phyloP scores from a whole-genome alignment of 1,139 yeast species.

The Taphrina communis region DNA sequence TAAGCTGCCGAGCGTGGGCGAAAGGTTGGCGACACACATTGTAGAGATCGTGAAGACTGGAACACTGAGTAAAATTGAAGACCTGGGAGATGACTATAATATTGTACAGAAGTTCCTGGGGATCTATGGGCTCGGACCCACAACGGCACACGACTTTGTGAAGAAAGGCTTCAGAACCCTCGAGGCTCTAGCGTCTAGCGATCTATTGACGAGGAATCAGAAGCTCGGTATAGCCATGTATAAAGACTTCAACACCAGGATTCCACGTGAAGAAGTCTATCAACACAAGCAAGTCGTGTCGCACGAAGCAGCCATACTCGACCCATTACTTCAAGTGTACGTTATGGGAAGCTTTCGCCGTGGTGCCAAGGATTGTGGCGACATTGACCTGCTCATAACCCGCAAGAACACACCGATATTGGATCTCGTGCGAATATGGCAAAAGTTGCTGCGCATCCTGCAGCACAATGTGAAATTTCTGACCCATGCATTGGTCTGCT shows the following conservation, averaged over 20 bases:
- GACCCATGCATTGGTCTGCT: constrained; percentile 50
- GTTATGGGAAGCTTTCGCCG: constrained; percentile 66
- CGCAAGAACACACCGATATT: constrained; percentile 52
- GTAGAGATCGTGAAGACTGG: constrained; percentile 59
- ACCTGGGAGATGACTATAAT: constrained; percentile 48
- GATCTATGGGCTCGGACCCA: constrained; percentile 63
- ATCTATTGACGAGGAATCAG: constrained; percentile 54
- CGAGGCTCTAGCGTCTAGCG: constrained; percentile 53
- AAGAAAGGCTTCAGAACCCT: constrained; percentile 55
- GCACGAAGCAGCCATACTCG: constrained; percentile 53
- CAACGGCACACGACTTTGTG: constrained; percentile 57
- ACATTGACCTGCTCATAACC: constrained; percentile 61
- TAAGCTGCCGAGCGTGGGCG: constrained; percentile 57
- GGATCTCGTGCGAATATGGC: constrained; percentile 51
- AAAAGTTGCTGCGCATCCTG: constrained; percentile 50
- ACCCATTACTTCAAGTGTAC: constrained; percentile 53
- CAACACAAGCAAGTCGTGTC: constrained; percentile 55
- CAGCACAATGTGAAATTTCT: constrained; percentile 51
- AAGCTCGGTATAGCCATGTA: constrained; percentile 59
- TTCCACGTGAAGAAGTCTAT: constrained; percentile 59
- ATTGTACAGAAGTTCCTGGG: constrained; percentile 53
- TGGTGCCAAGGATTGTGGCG: constrained; percentile 60
- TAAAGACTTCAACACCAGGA: constrained; percentile 59
- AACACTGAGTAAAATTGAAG: constrained; percentile 53
- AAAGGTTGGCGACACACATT: constrained; percentile 58